Base-by-base conservation (phyloP, 2,329 filamentous ascomycete species). In the Alternaria arborescens region DNA sequence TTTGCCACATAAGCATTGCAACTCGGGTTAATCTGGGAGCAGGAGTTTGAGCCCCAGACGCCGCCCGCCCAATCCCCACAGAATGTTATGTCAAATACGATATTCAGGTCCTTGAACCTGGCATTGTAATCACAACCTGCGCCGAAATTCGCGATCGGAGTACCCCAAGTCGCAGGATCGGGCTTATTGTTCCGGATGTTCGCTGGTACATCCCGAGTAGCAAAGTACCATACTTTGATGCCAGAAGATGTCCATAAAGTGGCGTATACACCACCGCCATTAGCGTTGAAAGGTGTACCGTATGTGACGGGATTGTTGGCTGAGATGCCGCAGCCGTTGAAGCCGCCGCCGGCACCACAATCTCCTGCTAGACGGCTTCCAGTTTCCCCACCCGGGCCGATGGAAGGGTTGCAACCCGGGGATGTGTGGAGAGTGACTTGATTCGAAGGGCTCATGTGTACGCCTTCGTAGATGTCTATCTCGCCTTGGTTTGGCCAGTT, bases 1-100 rank as follows among this genome's bases (percentile, higher is more conserved):
- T 58, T 64, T 4, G 77, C 77, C 24, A 80, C 78, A 67, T 79
- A 80, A 28, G 72, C 76, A 46, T 70, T 71, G 52, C 78, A 80
- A 53, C 73, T 77, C 14, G 71, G 70, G 55, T 77, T 77, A 3
- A 67, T 55, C 38, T 62, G 40, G 11, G 76, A 65, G 56, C 78
- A 79, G 14, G 66, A 60, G 8, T 67, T 71, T 5, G 68, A 70
- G 10, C 70, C 68, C 77, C 78, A 86, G 2, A 82, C 79, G 16
- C 71, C 67, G 12, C 84, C 84, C 8, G 85, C 84, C 84, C 85
- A 87, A 54, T 84, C 82, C 34, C 85, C 85, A 61, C 84, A 86
- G 73, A 86, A 86, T 1, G 83, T 84, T 2, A 80, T 83, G 64
- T 86, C 82, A 57, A 86, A 81, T 22, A 80, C 75, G 41, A 81